Conservation (phyloP, 2,329 filamentous ascomycete genomes). For the Colletotrichum eleusines region DNA sequence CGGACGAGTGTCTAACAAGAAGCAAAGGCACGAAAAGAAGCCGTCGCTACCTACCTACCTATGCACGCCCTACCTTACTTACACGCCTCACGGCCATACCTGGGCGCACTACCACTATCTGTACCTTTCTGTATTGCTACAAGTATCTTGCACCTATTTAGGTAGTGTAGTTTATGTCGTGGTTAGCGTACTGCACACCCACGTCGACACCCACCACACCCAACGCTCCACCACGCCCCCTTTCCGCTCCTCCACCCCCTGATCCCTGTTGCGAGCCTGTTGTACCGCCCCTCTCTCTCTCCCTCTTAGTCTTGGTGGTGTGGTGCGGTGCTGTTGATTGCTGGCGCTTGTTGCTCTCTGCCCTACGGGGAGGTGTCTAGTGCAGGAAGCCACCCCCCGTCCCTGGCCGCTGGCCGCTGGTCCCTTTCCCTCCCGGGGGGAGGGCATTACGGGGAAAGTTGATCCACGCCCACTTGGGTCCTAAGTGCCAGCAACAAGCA, state of each 20-base stretch:
- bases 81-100: neutral
- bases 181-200: constrained; percentile 13
- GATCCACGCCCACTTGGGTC: constrained; percentile 36
- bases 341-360: constrained; percentile 37
- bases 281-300: constrained; percentile 33
- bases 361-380: constrained; percentile 32
- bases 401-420: constrained; percentile 25
- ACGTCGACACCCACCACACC: constrained; percentile 7
- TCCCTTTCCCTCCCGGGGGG: constrained; percentile 18
- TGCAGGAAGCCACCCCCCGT: constrained; percentile 16
- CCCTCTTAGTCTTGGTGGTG: too few relatives aligned
- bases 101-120: neutral
- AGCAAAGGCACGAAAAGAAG: constrained; percentile 21
- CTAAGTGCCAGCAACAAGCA: constrained; percentile 30
- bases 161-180: too few relatives aligned
- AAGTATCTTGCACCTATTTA: neutral
- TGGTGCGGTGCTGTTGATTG: neutral
- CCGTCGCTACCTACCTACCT: constrained; percentile 1
- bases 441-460: constrained; percentile 13
- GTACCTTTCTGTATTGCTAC: neutral
- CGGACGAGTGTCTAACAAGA: constrained; percentile 17
- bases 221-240: constrained; percentile 15
- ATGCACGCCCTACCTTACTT: constrained; percentile 11
- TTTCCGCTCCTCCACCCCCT: constrained; percentile 16
- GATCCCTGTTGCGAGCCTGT: constrained; percentile 26